Conservation (phyloP, 805 yeast species). For the Lipomyces anomalus region DNA sequence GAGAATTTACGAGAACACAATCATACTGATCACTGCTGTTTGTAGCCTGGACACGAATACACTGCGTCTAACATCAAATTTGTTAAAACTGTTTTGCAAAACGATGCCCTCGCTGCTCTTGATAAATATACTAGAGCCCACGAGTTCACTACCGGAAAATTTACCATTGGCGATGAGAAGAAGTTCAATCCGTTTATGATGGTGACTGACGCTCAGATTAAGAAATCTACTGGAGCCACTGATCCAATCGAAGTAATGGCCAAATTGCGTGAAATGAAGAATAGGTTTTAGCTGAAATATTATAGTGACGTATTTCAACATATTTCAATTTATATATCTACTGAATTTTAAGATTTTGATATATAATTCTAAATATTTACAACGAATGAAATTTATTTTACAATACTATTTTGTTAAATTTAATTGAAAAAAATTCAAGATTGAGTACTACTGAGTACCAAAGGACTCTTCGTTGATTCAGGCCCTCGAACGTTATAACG, state of each 20-base stretch:
- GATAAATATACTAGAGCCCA: slow-evolving; percentile 46
- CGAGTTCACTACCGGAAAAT: slow-evolving; percentile 78
- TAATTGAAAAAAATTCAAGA: too few species aligned
- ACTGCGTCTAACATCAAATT: slow-evolving; percentile 76
- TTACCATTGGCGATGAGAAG: slow-evolving; percentile 79
- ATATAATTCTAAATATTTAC: neutral
- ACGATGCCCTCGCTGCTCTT: slow-evolving; percentile 50
- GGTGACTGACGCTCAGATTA: slow-evolving; percentile 51
- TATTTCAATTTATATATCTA: too few species aligned
- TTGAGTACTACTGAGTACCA: too few species aligned
- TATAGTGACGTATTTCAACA: too few species aligned
- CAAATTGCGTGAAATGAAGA: slow-evolving; percentile 69
- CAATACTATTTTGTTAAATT: neutral
- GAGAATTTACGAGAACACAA: neutral
- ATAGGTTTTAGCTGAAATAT: slow-evolving; percentile 30
- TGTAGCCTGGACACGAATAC: slow-evolving; percentile 87
- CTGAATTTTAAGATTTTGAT: too few species aligned
- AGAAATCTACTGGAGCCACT: slow-evolving; percentile 49
- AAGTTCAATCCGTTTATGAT: slow-evolving; percentile 87
- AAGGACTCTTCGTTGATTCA: too few species aligned
- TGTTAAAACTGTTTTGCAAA: slow-evolving; percentile 56
- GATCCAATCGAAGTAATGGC: slow-evolving; percentile 60
- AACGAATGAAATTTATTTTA: neutral
- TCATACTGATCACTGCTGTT: neutral
- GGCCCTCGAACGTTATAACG: too few species aligned